phyloP scores from a whole-genome alignment of 2,329 filamentous ascomycete species.

The Trichoderma koningii region DNA sequence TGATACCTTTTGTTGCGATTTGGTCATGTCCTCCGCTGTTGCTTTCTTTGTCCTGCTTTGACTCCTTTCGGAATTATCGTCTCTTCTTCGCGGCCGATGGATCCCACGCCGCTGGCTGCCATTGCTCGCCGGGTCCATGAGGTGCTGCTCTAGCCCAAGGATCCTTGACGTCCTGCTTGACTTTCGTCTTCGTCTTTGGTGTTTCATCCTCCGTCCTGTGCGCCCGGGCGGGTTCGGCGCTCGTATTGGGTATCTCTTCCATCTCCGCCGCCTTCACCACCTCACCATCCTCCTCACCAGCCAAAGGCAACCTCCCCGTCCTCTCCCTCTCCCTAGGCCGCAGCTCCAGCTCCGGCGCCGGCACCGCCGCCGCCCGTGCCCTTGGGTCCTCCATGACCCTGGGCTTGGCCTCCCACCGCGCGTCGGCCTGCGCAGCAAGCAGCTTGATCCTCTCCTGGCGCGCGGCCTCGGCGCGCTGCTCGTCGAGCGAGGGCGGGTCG shows the following conservation, averaged over 20 bases:
- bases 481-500: constrained; percentile 56
- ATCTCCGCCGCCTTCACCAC: not conserved
- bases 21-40: not conserved
- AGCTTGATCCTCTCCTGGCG: constrained; percentile 56
- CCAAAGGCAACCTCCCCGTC: constrained; percentile 7
- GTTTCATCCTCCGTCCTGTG: not conserved
- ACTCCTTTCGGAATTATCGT: not conserved
- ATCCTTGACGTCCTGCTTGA: constrained; percentile 41
- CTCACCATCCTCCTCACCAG: not conserved
- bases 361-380: constrained; percentile 13
- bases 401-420: constrained; percentile 63
- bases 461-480: constrained; percentile 57
- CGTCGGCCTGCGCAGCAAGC: constrained; percentile 63
- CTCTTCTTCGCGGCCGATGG: constrained; percentile 46
- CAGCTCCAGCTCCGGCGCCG: too few species aligned
- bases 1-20: not conserved
- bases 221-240: not conserved
- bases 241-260: not conserved
- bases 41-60: too few species aligned
- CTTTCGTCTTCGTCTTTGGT: too few species aligned
- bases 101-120: constrained; percentile 67
- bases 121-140: constrained; percentile 60
- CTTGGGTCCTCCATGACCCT: constrained; percentile 47
- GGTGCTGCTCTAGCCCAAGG: constrained; percentile 59
- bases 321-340: constrained; percentile 5